phyloP scores from a whole-genome alignment of 2,329 filamentous ascomycete species.

The Pleurostoma richardsiae region DNA sequence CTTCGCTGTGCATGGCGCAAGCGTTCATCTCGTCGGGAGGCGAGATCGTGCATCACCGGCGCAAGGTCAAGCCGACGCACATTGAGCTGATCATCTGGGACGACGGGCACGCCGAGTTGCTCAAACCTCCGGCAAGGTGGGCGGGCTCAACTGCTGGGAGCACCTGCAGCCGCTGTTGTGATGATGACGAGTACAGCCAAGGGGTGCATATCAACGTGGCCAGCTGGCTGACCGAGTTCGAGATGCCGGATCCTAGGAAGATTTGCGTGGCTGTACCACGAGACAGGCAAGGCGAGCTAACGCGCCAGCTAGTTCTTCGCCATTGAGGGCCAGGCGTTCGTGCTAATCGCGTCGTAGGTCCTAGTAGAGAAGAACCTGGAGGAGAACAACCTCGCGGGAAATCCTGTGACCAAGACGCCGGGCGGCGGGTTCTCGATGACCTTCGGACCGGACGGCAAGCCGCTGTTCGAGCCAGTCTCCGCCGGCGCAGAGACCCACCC shows the following conservation, averaged over 20 bases:
- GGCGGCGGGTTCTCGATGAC: constrained; percentile 44
- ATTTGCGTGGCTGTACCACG: not conserved
- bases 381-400: not conserved
- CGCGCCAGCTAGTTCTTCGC: constrained; percentile 3
- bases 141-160: constrained; percentile 44
- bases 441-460: constrained; percentile 43
- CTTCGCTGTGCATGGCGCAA: constrained; percentile 41
- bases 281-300: not conserved
- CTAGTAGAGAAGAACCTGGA: constrained; percentile 13
- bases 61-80: constrained; percentile 49
- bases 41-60: constrained; percentile 29
- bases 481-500: constrained; percentile 37
- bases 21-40: constrained; percentile 35
- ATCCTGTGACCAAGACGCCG: constrained; percentile 12
- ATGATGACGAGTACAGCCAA: constrained; percentile 35
- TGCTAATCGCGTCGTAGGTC: constrained; percentile 15
- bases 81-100: constrained; percentile 47
- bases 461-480: constrained; percentile 25
- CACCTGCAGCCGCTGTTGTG: constrained; percentile 45
- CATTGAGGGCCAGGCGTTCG: constrained; percentile 15
- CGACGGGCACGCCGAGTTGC: constrained; percentile 31
- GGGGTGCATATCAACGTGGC: constrained; percentile 40
- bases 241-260: not conserved
- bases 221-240: constrained; percentile 33
- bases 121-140: constrained; percentile 36